Percentiles rank a stretch among this genome's conserved stretches.
Evolutionary conservation across 2,329 filamentous ascomycete species (phyloP).

Genomic region (Aspergillus pseudoglaucus): DNA sequence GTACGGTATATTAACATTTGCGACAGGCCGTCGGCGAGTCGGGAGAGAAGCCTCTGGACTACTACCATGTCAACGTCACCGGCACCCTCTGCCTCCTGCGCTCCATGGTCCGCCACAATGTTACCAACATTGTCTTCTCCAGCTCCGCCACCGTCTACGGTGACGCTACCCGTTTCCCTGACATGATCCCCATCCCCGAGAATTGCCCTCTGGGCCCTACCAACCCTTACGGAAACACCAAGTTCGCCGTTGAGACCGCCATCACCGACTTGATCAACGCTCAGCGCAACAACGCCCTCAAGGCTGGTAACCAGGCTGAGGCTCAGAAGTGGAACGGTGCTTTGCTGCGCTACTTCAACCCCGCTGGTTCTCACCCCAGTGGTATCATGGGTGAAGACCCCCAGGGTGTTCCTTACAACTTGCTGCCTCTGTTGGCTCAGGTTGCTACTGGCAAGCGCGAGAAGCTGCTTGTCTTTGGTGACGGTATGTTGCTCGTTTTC

Average conservation of each 20-base stretch:
- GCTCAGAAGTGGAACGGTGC: conserved; percentile 86
- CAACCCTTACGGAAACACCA: conserved; percentile 96
- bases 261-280: conserved; percentile 88
- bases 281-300: conserved; percentile 74
- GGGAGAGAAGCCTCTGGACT: conserved; percentile 86
- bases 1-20: too few species aligned
- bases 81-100: conserved; percentile 82
- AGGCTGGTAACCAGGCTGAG: conserved; percentile 63
- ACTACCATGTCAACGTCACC: conserved; percentile 94
- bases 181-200: conserved; percentile 99
- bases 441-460: conserved; percentile 92
- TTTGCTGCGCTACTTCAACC: conserved; percentile 95
- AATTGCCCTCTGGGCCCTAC: conserved; percentile 92
- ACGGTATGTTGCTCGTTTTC: conserved; percentile 57
- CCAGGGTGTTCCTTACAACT: conserved; percentile 89
- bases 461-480: conserved; percentile 89
- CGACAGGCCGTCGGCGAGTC: conserved; percentile 88
- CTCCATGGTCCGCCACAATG: conserved; percentile 82
- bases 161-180: conserved; percentile 87
- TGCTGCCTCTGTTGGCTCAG: conserved; percentile 88
- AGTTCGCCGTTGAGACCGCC: conserved; percentile 82
- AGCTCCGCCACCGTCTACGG: conserved; percentile 97
- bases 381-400: conserved; percentile 99
- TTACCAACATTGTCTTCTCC: conserved; percentile 96
- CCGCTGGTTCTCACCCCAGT: conserved; percentile 85